Evolutionary conservation across 2,329 filamentous ascomycete genomes (phyloP), one percentile per base, ranked within the genome.

Genomic region (Sphaerulina vaccinii): DNA sequence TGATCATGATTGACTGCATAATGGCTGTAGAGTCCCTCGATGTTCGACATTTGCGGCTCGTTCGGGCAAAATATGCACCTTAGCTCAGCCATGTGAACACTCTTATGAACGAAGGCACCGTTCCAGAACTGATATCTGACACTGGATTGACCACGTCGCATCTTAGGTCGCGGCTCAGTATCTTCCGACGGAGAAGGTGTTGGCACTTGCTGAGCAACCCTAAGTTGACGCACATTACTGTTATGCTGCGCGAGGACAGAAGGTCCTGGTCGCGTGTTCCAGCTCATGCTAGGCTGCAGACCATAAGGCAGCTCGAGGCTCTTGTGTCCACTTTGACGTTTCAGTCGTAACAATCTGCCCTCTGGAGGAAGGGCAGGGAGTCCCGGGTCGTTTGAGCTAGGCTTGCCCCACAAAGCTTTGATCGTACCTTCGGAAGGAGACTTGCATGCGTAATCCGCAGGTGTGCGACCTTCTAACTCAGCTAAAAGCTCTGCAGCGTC

Each of bases 11-110:
- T 62, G 13, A 57, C 49, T 5, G 65, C 22, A 41, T 60, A 64
- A 47, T 75, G 73, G 45, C 69, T 60, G 10, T 65, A 61, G 2
- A 75, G 59, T 32, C 61, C 52, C 15, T 60, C 58, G 32, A 66
- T 62, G 7, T 59, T 62, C 9, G 59, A 41, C 38, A 64, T 59
- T 24, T 58, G 56, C 4, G 40, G 33, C 21, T 52, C 53, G n/a
- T 42, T 39, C 21, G 45, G 45, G 47, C 58, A 67, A 38, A 62
- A 61, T 2, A 64, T 58, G 42, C 65, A 67, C 18, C 45, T 56
- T 19, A 67, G 51, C 23, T 53, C 49, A 5, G 57, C 43, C 15
- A 49, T 35, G 2, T 49, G 37, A 8, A 56, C 38, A 32, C 23
- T 39, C 8, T 22, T 49, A 22, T 43, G 45, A 8, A 49, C 44